Base-by-base conservation (phyloP, 257 asterid species). In the Nicotiana tabacum region DNA sequence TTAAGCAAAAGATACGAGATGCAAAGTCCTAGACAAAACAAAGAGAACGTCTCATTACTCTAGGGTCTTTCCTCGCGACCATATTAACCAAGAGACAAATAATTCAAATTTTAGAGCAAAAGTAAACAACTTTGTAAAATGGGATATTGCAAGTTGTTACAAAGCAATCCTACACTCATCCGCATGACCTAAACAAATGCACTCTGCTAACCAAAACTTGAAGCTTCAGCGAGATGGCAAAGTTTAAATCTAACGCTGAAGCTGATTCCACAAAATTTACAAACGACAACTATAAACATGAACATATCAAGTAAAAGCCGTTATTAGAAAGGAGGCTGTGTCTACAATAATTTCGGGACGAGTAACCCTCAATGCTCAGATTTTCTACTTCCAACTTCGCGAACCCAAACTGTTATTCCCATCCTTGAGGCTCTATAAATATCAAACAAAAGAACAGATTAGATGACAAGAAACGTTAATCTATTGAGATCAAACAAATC, bases 361-460 rank as follows among this genome's bases (percentile, higher is more conserved):
- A 37, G 32, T 33, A 81, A 66, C 9, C 83, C 67, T 48, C 51
- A 3, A 51, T 9, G 30, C 62, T 53, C 62, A 32, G 11, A 30
- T 51, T 57, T 58, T 51, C 78, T 69, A 69, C 66, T 62, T 66
- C 80, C 81, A 70, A 56, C 81, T 70, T 60, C 80, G 80, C 4
- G 81, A 82, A 72, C 67, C 78, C 29, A 70, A 27, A 60, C 80
- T 64, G 80, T 78, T 72, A n/a, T 72, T 65, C n/a, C 76, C 62
- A 57, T 82, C 85, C 76, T 82, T 74, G 58, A 82, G 76, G 81
- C 77, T 82, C 85, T 82, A 60, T 56, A 66, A 60, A 60, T 30
- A 18, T 29, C 24, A 29, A 62, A 29, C 65, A 62, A 21, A 80
- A 13, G 6, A 67, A 46, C 11, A 74, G 33, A 82, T 56, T 29